Evolutionary conservation across 371 early-diverging fungal species (phyloP), one percentile per base, ranked within the genome.

Genomic region (Apophysomyces ossiformis): DNA sequence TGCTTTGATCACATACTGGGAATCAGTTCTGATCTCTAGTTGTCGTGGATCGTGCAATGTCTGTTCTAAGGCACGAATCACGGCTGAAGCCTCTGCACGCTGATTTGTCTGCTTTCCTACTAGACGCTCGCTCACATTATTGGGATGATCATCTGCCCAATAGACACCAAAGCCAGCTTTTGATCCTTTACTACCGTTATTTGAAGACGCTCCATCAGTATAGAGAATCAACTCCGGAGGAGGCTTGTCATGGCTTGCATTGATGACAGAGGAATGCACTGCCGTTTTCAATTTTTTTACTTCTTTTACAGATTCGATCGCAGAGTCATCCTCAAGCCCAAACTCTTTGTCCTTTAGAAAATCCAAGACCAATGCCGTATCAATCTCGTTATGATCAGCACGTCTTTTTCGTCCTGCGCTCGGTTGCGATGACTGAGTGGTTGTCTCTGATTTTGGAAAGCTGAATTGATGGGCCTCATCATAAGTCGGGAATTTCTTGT

Each of bases 111-210:
- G 94, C 16, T 75, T 71, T 0, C 90, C 89, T 2, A 59, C 57
- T 15, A 95, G 78, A 8, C 85, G 83, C 60, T 81, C 90, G 37
- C 90, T 89, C 18, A 89, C 68, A 75, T 95, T 96, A 46, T 93
- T 78, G 16, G 90, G 80, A 72, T 95, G 93, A 58, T 81, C 70
- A 1, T 74, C 75, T 12, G 91, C 93, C 79, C 90, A 95, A 67
- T 83, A 95, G n/a, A 95, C 92, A 6, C 96, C 96, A 56, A 89
- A 71, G 5, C 96, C 95, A 26, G 94, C 95, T 12, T 75, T 68
- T 3, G 92, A 26, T 26, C 91, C 7, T 75, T 67, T 4, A 12
- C 8, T 21, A 62, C 95, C 95, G 77, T 95, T 95, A 11, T 75
- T 71, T 2, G 79, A 68, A 45, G 92, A 84, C 44, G 91, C 87